Evolutionary conservation across 2,329 filamentous ascomycete species (phyloP).

Genomic region (Ceratocystis colombiana): DNA sequence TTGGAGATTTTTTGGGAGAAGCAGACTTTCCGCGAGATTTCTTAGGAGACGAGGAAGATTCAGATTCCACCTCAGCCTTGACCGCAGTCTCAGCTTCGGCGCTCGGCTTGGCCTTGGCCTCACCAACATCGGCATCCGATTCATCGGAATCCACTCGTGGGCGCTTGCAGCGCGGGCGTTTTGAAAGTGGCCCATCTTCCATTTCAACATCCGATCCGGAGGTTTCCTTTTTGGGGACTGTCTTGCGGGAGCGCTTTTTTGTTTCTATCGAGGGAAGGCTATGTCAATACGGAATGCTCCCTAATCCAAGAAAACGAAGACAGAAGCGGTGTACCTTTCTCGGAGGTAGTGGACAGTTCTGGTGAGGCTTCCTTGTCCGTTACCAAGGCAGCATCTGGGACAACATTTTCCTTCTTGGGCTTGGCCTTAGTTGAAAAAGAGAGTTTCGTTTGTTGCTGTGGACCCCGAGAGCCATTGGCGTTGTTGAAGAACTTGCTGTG

Average conservation of each 20-base stretch:
- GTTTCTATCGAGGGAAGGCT: conserved; percentile 25
- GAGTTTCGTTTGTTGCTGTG: conserved; percentile 66
- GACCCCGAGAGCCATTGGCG: conserved; percentile 45
- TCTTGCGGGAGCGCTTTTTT: conserved; percentile 31
- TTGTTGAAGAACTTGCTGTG: conserved; percentile 78
- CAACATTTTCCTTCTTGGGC: conserved; percentile 29
- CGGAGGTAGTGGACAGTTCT: conserved; percentile 11
- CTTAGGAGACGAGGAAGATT: conserved; percentile 45
- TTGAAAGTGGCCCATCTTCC: conserved; percentile 23
- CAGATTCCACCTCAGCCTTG: conserved; percentile 28
- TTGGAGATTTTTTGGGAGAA: conserved; percentile 29
- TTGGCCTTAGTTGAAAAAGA: conserved; percentile 59
- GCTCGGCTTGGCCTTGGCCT: background rate
- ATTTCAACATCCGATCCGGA: conserved; percentile 28
- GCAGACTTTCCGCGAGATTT: conserved; percentile 28
- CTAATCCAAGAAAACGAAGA: background rate
- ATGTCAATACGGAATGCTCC: background rate
- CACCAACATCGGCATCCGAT: conserved; percentile 22
- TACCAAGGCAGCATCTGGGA: background rate
- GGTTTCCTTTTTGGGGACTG: conserved; percentile 31
- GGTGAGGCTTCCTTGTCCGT: conserved; percentile 28
- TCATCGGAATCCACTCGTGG: conserved; percentile 22
- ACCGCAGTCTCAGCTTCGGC: background rate
- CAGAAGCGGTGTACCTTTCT: conserved; percentile 24
- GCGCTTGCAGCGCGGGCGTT: conserved; percentile 16